phyloP scores from a whole-genome alignment of 2,329 filamentous ascomycete genomes.

The Exserohilum turcica region DNA sequence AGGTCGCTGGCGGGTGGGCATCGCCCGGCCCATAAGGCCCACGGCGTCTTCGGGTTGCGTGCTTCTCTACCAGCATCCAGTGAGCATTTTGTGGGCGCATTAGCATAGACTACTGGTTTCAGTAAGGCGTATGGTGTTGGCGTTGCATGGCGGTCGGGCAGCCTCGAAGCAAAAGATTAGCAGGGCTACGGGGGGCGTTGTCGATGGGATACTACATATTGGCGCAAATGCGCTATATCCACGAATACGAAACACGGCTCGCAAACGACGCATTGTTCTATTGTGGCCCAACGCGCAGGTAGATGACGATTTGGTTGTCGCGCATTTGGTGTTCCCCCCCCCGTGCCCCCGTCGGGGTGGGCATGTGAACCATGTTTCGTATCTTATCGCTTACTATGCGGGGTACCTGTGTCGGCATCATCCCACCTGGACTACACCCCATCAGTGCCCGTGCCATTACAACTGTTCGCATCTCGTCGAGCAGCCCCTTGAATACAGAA shows the following conservation, averaged over 20 bases:
- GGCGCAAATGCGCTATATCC: constrained; percentile 2
- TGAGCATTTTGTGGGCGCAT: constrained; percentile 30
- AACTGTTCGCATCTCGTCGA: constrained; percentile 1
- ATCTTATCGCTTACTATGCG: constrained; percentile 18
- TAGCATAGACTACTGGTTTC: constrained; percentile 21
- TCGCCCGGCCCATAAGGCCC: constrained; percentile 49
- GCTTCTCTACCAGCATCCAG: constrained; percentile 22
- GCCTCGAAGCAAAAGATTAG: constrained; percentile 8
- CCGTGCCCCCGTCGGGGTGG: background rate
- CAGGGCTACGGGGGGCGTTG: constrained; percentile 17
- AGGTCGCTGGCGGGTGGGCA: constrained; percentile 93
- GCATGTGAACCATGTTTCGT: constrained; percentile 11
- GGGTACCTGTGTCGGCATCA: constrained; percentile 10
- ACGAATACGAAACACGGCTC: constrained; percentile 8
- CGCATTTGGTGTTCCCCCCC: background rate
- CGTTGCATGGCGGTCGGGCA: constrained; percentile 23
- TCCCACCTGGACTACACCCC: constrained; percentile 10
- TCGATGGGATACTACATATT: constrained; percentile 4
- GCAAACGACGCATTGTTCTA: background rate
- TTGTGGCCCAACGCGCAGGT: background rate
- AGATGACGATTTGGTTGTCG: background rate
- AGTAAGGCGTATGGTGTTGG: constrained; percentile 31
- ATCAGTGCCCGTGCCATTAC: constrained; percentile 9
- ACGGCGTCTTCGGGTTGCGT: constrained; percentile 18
- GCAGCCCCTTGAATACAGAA: background rate